phyloP scores from a whole-genome alignment of 2,329 filamentous ascomycete genomes.

The Fonsecaea multimorphosa region DNA sequence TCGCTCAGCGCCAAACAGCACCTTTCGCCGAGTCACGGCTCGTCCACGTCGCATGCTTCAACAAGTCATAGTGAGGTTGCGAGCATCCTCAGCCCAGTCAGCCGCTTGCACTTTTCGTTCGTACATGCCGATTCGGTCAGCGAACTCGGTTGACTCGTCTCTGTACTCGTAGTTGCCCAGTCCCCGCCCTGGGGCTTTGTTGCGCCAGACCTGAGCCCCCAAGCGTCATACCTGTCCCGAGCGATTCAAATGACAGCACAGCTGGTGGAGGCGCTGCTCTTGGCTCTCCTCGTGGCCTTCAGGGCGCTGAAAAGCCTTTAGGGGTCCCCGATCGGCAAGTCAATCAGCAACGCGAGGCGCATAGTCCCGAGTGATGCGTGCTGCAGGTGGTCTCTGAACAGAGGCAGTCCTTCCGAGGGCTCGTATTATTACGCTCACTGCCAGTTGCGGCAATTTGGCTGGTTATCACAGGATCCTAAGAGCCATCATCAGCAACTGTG shows the following conservation, averaged over 20 bases:
- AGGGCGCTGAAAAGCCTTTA: constrained; percentile 4
- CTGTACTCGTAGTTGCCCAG: background rate
- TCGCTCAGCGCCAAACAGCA: constrained; percentile 7
- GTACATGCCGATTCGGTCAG: constrained; percentile 11
- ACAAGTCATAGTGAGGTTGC: background rate
- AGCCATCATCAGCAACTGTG: background rate
- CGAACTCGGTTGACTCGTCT: background rate
- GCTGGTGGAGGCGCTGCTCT: constrained; percentile 15
- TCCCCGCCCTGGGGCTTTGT: background rate
- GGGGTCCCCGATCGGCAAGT: constrained; percentile 5
- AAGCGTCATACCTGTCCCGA: constrained; percentile 10
- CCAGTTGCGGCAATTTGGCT: background rate
- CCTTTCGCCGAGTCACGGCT: constrained; percentile 17
- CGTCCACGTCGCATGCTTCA: background rate
- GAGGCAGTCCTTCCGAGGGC: constrained; percentile 10
- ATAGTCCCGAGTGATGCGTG: constrained; percentile 5
- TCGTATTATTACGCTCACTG: background rate
- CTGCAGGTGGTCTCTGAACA: constrained; percentile 4
- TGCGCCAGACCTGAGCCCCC: constrained; percentile 5
- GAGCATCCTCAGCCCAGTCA: constrained; percentile 16
- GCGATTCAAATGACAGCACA: constrained; percentile 13
- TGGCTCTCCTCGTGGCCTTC: constrained; percentile 20
- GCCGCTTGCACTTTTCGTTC: constrained; percentile 17
- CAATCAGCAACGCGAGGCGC: constrained; percentile 16
- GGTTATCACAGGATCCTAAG: background rate